phyloP scores from a whole-genome alignment of 2,329 filamentous ascomycete genomes.

The Fusarium sp. region DNA sequence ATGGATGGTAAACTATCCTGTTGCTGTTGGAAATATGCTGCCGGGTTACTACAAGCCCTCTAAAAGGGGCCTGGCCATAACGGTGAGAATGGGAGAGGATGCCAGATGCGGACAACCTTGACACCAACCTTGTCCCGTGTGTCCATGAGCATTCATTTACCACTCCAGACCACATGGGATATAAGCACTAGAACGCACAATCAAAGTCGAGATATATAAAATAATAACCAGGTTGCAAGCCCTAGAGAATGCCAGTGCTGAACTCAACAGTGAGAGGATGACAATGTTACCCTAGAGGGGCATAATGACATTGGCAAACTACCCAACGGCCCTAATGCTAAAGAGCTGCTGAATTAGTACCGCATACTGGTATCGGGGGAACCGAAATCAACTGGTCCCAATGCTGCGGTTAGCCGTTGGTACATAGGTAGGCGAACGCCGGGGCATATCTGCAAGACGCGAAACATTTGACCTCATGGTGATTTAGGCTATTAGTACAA shows the following conservation, averaged over 20 bases:
- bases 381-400: constrained; percentile 16
- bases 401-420: constrained; percentile 9
- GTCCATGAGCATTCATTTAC: background rate
- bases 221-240: background rate
- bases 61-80: too few species aligned
- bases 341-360: background rate
- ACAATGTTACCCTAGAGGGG: background rate
- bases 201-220: background rate
- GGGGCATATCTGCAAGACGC: constrained; percentile 3
- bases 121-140: background rate
- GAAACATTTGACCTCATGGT: background rate
- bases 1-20: too few species aligned
- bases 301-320: background rate
- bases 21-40: background rate
- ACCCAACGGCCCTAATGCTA: background rate
- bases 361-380: background rate
- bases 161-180: background rate
- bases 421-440: constrained; percentile 10
- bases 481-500: constrained; percentile 15
- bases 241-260: background rate
- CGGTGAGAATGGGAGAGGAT: too few species aligned
- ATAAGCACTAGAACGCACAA: background rate
- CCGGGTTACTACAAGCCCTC: background rate
- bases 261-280: background rate
- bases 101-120: background rate